A percentile compares a stretch with the other conserved stretches of the same genome.
Evolutionary conservation across 768 basidiomycete species (phyloP).

Genomic region (Russula vinacea): DNA sequence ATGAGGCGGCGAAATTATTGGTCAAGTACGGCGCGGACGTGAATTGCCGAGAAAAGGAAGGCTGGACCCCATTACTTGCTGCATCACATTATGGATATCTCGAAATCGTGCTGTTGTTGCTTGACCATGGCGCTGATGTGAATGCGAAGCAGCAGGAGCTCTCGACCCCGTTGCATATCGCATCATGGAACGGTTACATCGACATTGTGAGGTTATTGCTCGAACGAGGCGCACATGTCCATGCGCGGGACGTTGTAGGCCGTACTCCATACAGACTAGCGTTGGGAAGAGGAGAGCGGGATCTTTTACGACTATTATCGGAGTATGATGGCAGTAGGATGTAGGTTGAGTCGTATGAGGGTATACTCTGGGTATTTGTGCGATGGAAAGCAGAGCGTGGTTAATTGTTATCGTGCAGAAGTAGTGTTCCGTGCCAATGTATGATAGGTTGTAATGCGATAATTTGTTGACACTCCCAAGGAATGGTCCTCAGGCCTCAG

Average conservation of each 20-base stretch:
- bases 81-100: neutral
- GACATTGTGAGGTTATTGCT: neutral
- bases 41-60: neutral
- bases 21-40: constrained; percentile 9
- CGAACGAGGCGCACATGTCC: neutral
- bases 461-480: too few relatives aligned
- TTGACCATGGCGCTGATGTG: constrained; percentile 1
- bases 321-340: neutral
- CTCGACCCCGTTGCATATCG: neutral
- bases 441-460: too few relatives aligned
- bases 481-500: too few relatives aligned
- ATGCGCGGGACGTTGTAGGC: neutral
- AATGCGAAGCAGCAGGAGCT: neutral
- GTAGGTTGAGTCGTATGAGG: too few relatives aligned
- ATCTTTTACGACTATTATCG: neutral
- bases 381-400: too few relatives aligned
- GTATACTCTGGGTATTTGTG: too few relatives aligned
- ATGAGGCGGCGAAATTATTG: neutral
- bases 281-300: neutral
- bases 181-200: neutral
- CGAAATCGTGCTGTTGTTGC: neutral
- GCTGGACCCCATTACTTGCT: neutral
- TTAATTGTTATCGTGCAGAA: too few relatives aligned
- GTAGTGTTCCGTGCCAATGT: too few relatives aligned
- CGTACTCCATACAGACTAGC: neutral